Conservation (phyloP, 1,284 basidiomycete species). For the Golubevia pallescens region DNA sequence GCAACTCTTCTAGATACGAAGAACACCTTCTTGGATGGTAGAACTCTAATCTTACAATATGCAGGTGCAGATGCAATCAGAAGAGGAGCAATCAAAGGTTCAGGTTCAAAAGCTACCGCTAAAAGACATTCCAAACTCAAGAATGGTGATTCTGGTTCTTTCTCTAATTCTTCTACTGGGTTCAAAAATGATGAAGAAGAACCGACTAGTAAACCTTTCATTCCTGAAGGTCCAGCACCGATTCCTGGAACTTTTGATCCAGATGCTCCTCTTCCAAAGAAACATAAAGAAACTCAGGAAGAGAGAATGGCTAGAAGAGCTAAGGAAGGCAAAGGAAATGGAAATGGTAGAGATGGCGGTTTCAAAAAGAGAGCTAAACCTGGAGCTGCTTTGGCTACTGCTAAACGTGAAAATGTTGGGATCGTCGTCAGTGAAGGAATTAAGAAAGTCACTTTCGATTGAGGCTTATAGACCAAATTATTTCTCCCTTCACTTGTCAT, state of each 20-base stretch:
- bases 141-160: slow-evolving; percentile 20
- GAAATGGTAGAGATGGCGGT: background rate
- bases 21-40: slow-evolving; percentile 83
- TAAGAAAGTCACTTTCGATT: slow-evolving; percentile 69
- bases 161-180: slow-evolving; percentile 11
- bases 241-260: slow-evolving; percentile 47
- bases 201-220: slow-evolving; percentile 8
- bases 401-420: slow-evolving; percentile 81
- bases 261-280: slow-evolving; percentile 25
- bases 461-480: no score
- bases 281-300: slow-evolving; percentile 41
- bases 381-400: slow-evolving; percentile 86
- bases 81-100: slow-evolving; percentile 2
- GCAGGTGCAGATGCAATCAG: slow-evolving; percentile 66
- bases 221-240: slow-evolving; percentile 24
- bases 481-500: no score
- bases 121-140: slow-evolving; percentile 55
- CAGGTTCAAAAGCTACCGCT: slow-evolving; percentile 63
- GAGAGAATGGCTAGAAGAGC: slow-evolving; percentile 61
- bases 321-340: slow-evolving; percentile 24
- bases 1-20: slow-evolving; percentile 79
- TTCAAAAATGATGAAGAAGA: slow-evolving; percentile 5
- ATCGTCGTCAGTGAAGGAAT: slow-evolving; percentile 81
- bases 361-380: slow-evolving; percentile 73
- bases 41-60: slow-evolving; percentile 85